These are phyloP conservation scores for Populus davidiana DNA, from an alignment of 345 rosid genomes.

Conservation along the genomic window DNA sequence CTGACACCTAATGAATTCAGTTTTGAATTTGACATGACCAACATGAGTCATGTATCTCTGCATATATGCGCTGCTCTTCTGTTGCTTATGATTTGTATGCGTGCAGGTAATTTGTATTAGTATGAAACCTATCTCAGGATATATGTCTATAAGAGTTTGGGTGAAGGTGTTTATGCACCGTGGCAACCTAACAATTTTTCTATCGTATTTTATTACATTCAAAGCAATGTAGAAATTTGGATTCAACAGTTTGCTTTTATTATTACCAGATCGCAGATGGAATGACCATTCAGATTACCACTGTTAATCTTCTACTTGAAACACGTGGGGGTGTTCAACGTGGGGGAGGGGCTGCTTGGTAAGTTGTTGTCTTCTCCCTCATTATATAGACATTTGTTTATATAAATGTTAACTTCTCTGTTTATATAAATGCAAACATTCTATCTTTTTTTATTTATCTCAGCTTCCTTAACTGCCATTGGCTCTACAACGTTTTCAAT, in stretches of 20 bases:
- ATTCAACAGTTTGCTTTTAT: conserved; percentile 12
- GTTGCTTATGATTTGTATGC: background rate
- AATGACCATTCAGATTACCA: conserved; percentile 82
- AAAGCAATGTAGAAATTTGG: conserved; percentile 3
- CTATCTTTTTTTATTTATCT: background rate
- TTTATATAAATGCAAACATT: background rate
- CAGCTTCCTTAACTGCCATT: background rate
- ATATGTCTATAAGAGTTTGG: too few relatives aligned
- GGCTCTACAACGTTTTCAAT: background rate
- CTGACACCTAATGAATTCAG: background rate
- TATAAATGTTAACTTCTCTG: too few relatives aligned
- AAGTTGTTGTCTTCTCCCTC: conserved; percentile 20
- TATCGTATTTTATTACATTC: background rate
- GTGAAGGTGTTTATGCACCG: too few relatives aligned
- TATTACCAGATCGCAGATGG: conserved; percentile 94
- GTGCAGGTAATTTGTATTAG: background rate
- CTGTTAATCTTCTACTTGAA: conserved; percentile 93
- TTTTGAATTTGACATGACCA: background rate
- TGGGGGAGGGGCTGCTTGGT: conserved; percentile 91
- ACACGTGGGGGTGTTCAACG: conserved; percentile 67
- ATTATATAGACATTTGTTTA: background rate
- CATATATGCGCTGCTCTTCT: background rate
- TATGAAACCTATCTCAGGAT: background rate
- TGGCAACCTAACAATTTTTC: background rate
- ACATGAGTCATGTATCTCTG: background rate